Percentiles rank a stretch among this genome's conserved stretches.
Evolutionary conservation across 108 stramenopile genomes (phyloP).

Genomic region (Nitzschia sp.): DNA sequence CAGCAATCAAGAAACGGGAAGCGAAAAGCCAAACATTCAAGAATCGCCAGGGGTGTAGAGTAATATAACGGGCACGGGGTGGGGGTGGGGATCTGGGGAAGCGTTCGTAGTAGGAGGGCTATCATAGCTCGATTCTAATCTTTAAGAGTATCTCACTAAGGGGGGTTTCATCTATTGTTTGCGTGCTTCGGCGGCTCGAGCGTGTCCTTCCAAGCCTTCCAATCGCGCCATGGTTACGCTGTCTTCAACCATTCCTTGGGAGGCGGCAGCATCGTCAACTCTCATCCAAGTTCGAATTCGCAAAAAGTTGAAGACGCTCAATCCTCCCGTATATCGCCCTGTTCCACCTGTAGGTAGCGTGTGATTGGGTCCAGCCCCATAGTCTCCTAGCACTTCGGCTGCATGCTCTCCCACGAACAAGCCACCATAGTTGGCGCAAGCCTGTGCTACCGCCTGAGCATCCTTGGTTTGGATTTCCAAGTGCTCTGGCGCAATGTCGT

Average conservation of each 20-base stretch:
- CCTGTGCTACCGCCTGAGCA: constrained; percentile 64
- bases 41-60: too few relatives aligned
- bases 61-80: too few relatives aligned
- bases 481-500: constrained; percentile 96
- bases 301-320: constrained; percentile 96
- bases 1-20: neutral
- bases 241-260: constrained; percentile 89
- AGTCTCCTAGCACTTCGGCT: constrained; percentile 98
- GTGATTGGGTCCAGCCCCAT: constrained; percentile 99
- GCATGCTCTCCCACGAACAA: constrained; percentile 94
- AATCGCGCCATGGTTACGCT: constrained; percentile 92
- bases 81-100: too few relatives aligned
- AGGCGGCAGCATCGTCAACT: constrained; percentile 76
- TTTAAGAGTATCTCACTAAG: too few relatives aligned
- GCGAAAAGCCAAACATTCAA: too few relatives aligned
- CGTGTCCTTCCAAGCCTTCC: constrained; percentile 98
- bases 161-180: too few relatives aligned
- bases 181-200: constrained; percentile 92
- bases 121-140: too few relatives aligned
- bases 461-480: constrained; percentile 95
- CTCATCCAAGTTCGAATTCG: constrained; percentile 96
- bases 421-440: constrained; percentile 93
- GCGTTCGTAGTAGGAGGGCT: too few relatives aligned
- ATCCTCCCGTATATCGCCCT: constrained; percentile 96
- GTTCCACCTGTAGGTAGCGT: constrained; percentile 98